These are phyloP conservation scores for Cordyceps javanica DNA, from an alignment of 2,329 filamentous ascomycete species.

Conservation along the genomic window DNA sequence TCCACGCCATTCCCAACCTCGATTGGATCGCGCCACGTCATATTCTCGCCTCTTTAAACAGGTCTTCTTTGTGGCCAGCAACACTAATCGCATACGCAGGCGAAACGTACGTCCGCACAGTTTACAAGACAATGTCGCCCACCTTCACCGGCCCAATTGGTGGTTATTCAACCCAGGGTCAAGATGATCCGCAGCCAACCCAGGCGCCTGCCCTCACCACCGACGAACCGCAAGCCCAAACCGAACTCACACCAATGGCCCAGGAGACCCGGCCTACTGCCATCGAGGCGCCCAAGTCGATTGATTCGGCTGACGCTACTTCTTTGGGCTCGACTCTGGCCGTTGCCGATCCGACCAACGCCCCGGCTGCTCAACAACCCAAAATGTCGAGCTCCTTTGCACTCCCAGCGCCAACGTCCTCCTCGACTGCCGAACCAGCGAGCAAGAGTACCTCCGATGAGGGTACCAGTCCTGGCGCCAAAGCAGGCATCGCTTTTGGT, in stretches of 20 bases:
- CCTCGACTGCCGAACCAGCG: not conserved
- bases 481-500: constrained; percentile 81
- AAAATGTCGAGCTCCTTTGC: not conserved
- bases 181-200: constrained; percentile 15
- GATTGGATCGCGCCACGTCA: not conserved
- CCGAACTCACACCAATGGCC: not conserved
- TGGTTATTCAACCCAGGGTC: constrained; percentile 30
- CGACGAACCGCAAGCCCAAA: not conserved
- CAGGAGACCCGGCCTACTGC: constrained; percentile 18
- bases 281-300: constrained; percentile 15
- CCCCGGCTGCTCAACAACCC: not conserved
- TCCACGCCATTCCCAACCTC: not conserved
- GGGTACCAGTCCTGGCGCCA: constrained; percentile 37
- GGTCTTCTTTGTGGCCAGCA: not conserved
- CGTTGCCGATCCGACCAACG: not conserved
- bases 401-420: constrained; percentile 5
- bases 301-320: constrained; percentile 19
- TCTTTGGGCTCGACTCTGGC: constrained; percentile 23
- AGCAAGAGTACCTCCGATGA: not conserved
- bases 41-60: not conserved
- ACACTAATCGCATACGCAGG: not conserved
- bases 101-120: constrained; percentile 23
- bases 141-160: constrained; percentile 37
- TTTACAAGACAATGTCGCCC: constrained; percentile 36
- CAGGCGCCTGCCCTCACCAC: constrained; percentile 3